Conservation (phyloP, 345 rosid species). For the Melaleuca alternifolia region DNA sequence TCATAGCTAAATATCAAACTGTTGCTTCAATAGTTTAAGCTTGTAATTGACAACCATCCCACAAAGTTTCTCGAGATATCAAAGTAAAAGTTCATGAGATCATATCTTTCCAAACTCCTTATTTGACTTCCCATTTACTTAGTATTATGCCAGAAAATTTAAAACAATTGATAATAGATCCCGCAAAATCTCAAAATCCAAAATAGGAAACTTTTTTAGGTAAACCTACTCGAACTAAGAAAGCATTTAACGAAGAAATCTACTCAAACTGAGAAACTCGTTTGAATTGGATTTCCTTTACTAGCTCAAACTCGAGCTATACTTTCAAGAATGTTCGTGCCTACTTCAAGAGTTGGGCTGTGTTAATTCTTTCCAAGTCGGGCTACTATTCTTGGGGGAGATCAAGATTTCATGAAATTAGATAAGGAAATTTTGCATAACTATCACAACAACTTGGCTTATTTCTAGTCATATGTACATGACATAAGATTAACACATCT, state of each 20-base stretch:
- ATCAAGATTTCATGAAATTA: background rate
- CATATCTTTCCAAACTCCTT: background rate
- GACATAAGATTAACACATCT: background rate
- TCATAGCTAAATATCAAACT: too few relatives aligned
- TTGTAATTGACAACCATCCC: background rate
- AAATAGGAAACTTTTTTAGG: background rate
- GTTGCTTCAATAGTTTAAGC: too few relatives aligned
- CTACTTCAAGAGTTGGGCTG: background rate
- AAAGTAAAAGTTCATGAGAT: background rate
- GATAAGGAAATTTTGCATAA: background rate
- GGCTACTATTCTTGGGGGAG: background rate
- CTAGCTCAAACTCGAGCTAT: background rate
- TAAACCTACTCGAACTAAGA: background rate
- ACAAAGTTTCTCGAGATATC: background rate
- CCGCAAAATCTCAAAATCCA: background rate
- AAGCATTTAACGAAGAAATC: too few relatives aligned
- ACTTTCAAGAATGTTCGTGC: background rate
- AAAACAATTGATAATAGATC: fast-evolving
- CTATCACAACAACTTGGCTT: too few relatives aligned
- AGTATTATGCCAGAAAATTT: background rate
- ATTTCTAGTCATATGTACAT: too few relatives aligned
- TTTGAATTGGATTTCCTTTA: background rate
- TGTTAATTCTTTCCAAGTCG: background rate
- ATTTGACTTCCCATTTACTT: background rate
- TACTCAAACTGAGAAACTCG: background rate